phyloP scores from a whole-genome alignment of 2,329 filamentous ascomycete genomes.

The Fusarium penzigii region DNA sequence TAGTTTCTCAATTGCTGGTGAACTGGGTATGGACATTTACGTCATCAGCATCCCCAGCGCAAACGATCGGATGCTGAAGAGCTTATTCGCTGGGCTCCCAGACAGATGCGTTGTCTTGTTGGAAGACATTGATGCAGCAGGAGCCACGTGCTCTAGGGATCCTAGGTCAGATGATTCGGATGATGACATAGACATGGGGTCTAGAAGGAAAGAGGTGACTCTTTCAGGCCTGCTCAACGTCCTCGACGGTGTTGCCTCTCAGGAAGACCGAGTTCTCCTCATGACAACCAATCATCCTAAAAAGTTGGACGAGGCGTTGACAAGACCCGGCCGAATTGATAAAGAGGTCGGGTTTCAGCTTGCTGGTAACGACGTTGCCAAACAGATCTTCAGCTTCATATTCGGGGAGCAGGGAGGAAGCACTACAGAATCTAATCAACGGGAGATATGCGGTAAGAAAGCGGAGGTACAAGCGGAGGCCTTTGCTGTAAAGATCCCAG shows the following conservation, averaged over 20 bases:
- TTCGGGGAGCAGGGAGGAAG: constrained; percentile 4
- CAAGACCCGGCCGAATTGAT: constrained; percentile 52
- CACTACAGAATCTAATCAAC: constrained; percentile 1
- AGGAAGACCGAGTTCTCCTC: constrained; percentile 25
- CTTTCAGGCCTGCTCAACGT: constrained; percentile 24
- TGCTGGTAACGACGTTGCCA: constrained; percentile 1
- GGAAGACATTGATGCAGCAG: constrained; percentile 40
- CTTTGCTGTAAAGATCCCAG: constrained; percentile 47
- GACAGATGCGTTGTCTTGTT: constrained; percentile 39
- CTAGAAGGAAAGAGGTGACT: constrained; percentile 9
- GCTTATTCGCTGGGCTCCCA: constrained; percentile 34
- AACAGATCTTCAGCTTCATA: constrained; percentile 10
- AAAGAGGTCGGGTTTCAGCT: constrained; percentile 47
- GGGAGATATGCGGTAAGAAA: neutral
- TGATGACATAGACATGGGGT: constrained; percentile 5
- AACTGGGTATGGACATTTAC: neutral
- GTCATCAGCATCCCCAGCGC: constrained; percentile 27
- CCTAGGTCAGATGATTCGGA: constrained; percentile 10
- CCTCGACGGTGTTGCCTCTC: constrained; percentile 21
- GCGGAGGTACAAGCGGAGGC: constrained; percentile 12
- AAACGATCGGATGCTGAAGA: constrained; percentile 31
- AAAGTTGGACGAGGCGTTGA: constrained; percentile 23
- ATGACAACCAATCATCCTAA: constrained; percentile 29
- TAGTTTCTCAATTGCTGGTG: neutral
- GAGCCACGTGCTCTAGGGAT: constrained; percentile 12